Conservation (phyloP, 2,329 filamentous ascomycete genomes). For the Xylaria sp. region DNA sequence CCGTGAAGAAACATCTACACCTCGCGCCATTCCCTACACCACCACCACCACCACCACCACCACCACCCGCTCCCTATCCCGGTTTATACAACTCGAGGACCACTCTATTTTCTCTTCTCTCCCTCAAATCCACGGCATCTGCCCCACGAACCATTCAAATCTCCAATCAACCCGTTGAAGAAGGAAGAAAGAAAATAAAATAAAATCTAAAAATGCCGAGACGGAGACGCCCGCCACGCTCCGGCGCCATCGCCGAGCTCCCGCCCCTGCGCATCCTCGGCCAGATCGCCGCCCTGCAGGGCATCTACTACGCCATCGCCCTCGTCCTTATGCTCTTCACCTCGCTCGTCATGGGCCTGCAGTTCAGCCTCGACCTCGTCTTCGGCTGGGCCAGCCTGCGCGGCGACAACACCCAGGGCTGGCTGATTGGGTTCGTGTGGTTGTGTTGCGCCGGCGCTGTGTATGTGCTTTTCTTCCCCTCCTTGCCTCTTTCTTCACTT, state of each 20-base stretch:
- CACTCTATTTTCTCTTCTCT: too few species aligned
- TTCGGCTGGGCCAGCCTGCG: conserved; percentile 65
- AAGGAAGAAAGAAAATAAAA: too few species aligned
- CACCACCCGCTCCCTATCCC: too few species aligned
- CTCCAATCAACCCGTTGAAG: too few species aligned
- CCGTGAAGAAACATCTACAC: neutral
- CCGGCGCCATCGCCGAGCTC: conserved; percentile 66
- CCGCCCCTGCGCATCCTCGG: conserved; percentile 63
- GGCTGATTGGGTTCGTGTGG: conserved; percentile 64
- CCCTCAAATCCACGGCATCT: too few species aligned
- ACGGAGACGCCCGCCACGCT: conserved; percentile 61
- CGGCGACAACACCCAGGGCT: conserved; percentile 67
- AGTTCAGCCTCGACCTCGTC: conserved; percentile 59
- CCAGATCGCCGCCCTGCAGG: conserved; percentile 64
- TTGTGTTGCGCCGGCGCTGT: conserved; percentile 58
- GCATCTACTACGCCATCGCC: conserved; percentile 59
- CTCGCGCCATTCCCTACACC: conserved; percentile 6
- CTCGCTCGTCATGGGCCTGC: conserved; percentile 61
- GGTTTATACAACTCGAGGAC: neutral
- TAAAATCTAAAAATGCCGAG: conserved; percentile 50
- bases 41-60: neutral
- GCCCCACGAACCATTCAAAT: too few species aligned
- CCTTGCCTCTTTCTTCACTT: neutral
- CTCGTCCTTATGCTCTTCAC: conserved; percentile 63
- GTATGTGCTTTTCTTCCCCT: conserved; percentile 44